Conservation (phyloP, 305 asterid species). For the Fraxinus nigra region DNA sequence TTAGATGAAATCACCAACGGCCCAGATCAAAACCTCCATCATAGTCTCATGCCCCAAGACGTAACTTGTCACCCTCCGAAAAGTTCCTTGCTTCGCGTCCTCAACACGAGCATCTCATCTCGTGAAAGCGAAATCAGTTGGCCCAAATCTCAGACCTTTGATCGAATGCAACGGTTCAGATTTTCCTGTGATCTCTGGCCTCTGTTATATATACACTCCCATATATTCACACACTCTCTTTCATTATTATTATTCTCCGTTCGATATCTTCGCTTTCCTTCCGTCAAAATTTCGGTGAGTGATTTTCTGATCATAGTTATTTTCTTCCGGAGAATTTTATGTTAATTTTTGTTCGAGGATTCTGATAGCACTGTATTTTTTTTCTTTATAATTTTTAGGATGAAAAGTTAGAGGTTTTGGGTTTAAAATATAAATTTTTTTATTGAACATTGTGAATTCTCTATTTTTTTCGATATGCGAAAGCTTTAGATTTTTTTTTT, state of each 20-base stretch:
- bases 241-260: background rate
- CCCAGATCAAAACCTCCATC: constrained; percentile 26
- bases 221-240: constrained; percentile 22
- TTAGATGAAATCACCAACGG: constrained; percentile 22
- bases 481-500: background rate
- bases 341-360: background rate
- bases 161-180: constrained; percentile 37
- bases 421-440: background rate
- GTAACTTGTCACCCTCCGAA: constrained; percentile 11
- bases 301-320: background rate
- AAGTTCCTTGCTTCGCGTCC: constrained; percentile 20
- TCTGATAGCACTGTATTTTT: background rate
- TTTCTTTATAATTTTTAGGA: background rate
- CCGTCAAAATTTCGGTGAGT: constrained; percentile 39
- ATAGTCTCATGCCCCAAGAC: constrained; percentile 26
- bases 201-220: constrained; percentile 16
- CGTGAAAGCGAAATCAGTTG: constrained; percentile 47
- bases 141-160: constrained; percentile 9
- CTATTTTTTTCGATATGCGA: background rate
- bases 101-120: constrained; percentile 42
- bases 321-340: background rate
- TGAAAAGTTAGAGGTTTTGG: constrained; percentile 10
- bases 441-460: background rate
- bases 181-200: constrained; percentile 14
- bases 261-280: constrained; percentile 15